Base-by-base conservation (phyloP, 176 grass and related monocot genomes). In the Aegilops sharonensis region DNA sequence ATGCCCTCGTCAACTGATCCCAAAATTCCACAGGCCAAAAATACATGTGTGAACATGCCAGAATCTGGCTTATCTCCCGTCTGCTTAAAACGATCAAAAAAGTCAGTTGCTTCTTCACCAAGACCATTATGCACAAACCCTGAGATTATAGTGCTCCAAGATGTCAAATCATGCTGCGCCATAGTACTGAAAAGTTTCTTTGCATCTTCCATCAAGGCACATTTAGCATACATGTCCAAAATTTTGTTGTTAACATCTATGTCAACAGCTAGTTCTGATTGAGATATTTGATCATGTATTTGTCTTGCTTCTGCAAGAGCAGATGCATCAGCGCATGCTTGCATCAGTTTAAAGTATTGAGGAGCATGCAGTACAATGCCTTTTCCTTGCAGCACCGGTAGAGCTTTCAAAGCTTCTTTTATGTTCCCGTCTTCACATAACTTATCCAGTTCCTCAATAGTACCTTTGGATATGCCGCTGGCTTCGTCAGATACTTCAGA, bases 1-100 rank as follows among this genome's bases (percentile, higher is more conserved):
- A 99, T 91, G 9, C 97, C 97, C 80, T 99, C 97, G 79, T 96
- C 80, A 77, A 99, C 90, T 59, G 93, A 95, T 14, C 92, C 97
- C 52, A 96, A 52, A 84, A 88, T 86, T 84, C 94, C 97, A 85
- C 90, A 99, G 25, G 88, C 90, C 87, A 82, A 85, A 77, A 99
- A 94, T 42, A 96, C 57, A 57, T 77, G 75, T 14, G 84, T 90
- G 78, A 96, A 99, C 84, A 99, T 92, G 65, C 52, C 66, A 40
- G 83, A 43, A 90, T 94, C 92, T 43, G 94, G 94, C 57, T 83
- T 93, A 59, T 81, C 65, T 68, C 90, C 92, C 29, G 84, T 89
- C 67, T 86, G 73, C 75, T 90, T 99, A 85, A 96, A 95, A 77
- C 66, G 64, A 27, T 86, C 25, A 35, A 96, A 99, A 15, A 94